phyloP scores from a whole-genome alignment of 805 yeast genomes.

The Wickerhamomyces subpelliculosus region DNA sequence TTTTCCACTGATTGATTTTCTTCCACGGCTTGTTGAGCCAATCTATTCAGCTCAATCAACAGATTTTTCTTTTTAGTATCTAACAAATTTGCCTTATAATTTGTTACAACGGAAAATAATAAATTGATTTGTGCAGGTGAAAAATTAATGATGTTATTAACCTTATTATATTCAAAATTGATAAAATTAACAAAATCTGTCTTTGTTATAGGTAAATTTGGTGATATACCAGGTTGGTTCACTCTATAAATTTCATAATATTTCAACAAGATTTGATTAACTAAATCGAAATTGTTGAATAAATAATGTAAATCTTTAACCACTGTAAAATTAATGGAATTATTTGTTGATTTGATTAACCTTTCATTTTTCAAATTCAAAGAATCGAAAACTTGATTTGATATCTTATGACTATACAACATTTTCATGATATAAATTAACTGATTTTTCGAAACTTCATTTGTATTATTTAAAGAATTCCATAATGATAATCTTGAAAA shows the following conservation, averaged over 20 bases:
- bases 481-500: slow-evolving; percentile 23
- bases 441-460: slow-evolving; percentile 29
- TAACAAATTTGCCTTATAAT: slow-evolving; percentile 23
- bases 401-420: slow-evolving; percentile 32
- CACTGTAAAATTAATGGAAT: slow-evolving; percentile 27
- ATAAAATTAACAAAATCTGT: slow-evolving; percentile 27
- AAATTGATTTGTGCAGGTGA: slow-evolving; percentile 35
- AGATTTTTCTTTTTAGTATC: slow-evolving; percentile 11
- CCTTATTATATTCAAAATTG: slow-evolving; percentile 31
- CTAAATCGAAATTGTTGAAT: slow-evolving; percentile 30
- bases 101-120: slow-evolving; percentile 28
- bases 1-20: not conserved
- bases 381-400: slow-evolving; percentile 27
- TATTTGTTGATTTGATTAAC: slow-evolving; percentile 22
- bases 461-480: slow-evolving; percentile 22
- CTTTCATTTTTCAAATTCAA: slow-evolving; percentile 23
- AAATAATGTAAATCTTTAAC: slow-evolving; percentile 32
- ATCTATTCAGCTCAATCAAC: not conserved
- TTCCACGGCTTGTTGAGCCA: not conserved
- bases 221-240: slow-evolving; percentile 9
- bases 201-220: slow-evolving; percentile 28
- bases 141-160: slow-evolving; percentile 32
- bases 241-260: slow-evolving; percentile 12
- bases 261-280: slow-evolving; percentile 25
- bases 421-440: slow-evolving; percentile 25